These are phyloP conservation scores for Mycena filopes DNA, from an alignment of 768 basidiomycete genomes.

Conservation along the genomic window DNA sequence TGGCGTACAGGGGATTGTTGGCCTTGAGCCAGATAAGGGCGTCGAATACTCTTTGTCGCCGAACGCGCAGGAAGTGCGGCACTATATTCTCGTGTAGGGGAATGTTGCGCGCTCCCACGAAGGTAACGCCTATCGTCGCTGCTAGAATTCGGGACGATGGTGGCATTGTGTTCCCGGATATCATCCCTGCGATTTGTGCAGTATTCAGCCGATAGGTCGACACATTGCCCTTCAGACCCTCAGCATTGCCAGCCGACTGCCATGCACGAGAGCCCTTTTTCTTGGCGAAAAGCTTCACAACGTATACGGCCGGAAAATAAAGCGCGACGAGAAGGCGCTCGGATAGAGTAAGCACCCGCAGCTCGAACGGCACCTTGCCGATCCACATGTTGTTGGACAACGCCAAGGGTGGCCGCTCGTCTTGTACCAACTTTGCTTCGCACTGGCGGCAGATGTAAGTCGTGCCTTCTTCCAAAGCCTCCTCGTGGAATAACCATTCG, in stretches of 20 bases:
- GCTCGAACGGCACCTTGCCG: conserved; percentile 31
- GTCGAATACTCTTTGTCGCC: conserved; percentile 29
- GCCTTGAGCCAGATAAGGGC: conserved; percentile 47
- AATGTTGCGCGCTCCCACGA: conserved; percentile 38
- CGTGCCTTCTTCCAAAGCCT: not conserved
- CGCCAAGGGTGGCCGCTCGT: conserved; percentile 15
- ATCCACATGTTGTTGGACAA: conserved; percentile 43
- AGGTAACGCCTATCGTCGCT: conserved; percentile 42
- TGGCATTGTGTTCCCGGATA: conserved; percentile 41
- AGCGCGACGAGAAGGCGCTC: conserved; percentile 38
- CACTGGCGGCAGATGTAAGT: not conserved
- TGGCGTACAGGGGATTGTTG: conserved; percentile 41
- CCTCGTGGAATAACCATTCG: not conserved
- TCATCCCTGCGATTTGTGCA: conserved; percentile 34
- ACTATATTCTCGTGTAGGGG: conserved; percentile 36
- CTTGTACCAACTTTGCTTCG: not conserved
- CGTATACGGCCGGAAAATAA: conserved; percentile 33
- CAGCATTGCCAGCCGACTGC: conserved; percentile 26
- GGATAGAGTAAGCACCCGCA: conserved; percentile 31
- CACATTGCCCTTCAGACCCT: conserved; percentile 46
- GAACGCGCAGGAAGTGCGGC: conserved; percentile 38
- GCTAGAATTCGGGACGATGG: conserved; percentile 36
- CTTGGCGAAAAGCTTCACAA: conserved; percentile 12
- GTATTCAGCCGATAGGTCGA: conserved; percentile 41
- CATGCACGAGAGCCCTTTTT: conserved; percentile 19